Evolutionary conservation across 768 basidiomycete genomes (phyloP).

Genomic region (Tylopilus intermedius): DNA sequence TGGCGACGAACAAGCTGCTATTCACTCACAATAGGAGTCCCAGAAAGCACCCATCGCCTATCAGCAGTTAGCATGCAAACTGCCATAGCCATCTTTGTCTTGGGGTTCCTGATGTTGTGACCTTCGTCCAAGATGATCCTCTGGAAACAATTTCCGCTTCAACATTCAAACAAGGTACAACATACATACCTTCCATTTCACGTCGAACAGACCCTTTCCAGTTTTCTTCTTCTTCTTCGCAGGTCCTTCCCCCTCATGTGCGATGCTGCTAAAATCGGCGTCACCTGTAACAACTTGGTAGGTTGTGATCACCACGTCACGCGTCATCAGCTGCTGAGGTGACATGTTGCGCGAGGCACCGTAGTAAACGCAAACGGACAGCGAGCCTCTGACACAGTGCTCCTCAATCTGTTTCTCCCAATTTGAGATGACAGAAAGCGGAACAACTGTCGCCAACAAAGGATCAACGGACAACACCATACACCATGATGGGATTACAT

Average conservation of each 20-base stretch:
- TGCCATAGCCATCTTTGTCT: constrained; percentile 77
- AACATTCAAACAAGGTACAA: neutral
- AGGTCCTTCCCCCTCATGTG: constrained; percentile 23
- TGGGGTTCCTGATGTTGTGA: constrained; percentile 80
- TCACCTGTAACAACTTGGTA: constrained; percentile 70
- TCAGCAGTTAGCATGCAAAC: constrained; percentile 60
- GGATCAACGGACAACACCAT: neutral
- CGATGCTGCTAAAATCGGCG: constrained; percentile 24
- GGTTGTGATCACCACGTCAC: constrained; percentile 81
- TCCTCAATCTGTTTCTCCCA: constrained; percentile 84
- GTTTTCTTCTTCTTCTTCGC: constrained; percentile 55
- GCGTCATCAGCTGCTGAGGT: constrained; percentile 54
- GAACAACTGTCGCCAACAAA: constrained; percentile 49
- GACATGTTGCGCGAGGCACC: constrained; percentile 58
- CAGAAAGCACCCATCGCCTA: constrained; percentile 75
- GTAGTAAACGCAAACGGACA: constrained; percentile 66
- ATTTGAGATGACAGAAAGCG: constrained; percentile 80
- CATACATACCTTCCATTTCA: constrained; percentile 72
- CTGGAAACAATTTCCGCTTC: constrained; percentile 29
- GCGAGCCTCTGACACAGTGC: constrained; percentile 51
- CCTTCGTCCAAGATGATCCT: constrained; percentile 86
- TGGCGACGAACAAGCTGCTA: neutral
- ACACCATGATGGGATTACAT: neutral
- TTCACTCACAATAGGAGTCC: constrained; percentile 81
- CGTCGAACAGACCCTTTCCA: constrained; percentile 54